These are phyloP conservation scores for Bipolaris sorokiniana DNA, from an alignment of 2,329 filamentous ascomycete species.

Conservation along the genomic window DNA sequence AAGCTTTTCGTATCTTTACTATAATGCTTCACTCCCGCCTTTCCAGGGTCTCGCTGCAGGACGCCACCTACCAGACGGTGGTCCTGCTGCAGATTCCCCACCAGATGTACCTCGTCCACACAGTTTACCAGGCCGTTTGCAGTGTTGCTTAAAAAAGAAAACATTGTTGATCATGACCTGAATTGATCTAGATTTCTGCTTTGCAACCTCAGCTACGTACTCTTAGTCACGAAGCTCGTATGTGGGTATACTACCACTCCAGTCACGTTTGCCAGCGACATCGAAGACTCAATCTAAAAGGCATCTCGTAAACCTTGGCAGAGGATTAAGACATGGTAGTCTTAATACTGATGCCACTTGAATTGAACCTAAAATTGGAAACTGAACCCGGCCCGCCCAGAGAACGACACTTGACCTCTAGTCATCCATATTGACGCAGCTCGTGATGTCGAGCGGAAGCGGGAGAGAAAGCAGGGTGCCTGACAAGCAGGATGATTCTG, in stretches of 20 bases:
- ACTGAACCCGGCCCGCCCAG: conserved; percentile 24
- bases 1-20: conserved; percentile 46
- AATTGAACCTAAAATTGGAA: conserved; percentile 34
- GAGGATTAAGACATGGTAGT: conserved; percentile 23
- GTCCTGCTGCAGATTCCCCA: conserved; percentile 3
- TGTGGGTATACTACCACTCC: conserved; percentile 1
- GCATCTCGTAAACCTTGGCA: conserved; percentile 20
- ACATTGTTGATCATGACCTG: background rate
- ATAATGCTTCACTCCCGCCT: conserved; percentile 24
- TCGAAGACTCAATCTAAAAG: conserved; percentile 34
- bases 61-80: conserved; percentile 10
- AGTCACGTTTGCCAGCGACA: conserved; percentile 16
- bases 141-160: too few relatives aligned
- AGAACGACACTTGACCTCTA: conserved; percentile 21
- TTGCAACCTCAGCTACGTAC: background rate
- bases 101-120: background rate
- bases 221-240: background rate
- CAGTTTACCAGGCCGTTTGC: too few relatives aligned
- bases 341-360: conserved; percentile 27
- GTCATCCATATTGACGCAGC: background rate
- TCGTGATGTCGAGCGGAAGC: background rate
- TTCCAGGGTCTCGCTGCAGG: conserved; percentile 13
- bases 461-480: conserved; percentile 26
- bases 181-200: background rate
- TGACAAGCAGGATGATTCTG: conserved; percentile 1